phyloP scores from a whole-genome alignment of 2,329 filamentous ascomycete species.

The Myriosclerotinia duriaeana region DNA sequence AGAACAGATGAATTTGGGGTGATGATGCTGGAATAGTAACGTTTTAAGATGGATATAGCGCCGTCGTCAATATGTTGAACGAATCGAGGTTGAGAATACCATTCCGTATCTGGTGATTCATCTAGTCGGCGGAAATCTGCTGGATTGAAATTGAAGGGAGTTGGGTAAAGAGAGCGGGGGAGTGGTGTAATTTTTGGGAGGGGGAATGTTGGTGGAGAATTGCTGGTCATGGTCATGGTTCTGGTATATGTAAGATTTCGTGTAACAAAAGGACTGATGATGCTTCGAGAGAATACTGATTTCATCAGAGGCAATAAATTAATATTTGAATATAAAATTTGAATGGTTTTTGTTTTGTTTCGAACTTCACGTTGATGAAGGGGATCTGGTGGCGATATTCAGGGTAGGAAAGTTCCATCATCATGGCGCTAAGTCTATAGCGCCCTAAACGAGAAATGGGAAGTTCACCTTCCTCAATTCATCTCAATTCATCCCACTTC shows the following conservation, averaged over 20 bases:
- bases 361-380: not conserved
- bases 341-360: not conserved
- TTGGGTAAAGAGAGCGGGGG: constrained; percentile 32
- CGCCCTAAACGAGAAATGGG: too few species aligned
- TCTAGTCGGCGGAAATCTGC: constrained; percentile 31
- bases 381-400: too few species aligned
- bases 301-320: not conserved
- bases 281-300: not conserved
- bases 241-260: not conserved
- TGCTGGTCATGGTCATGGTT: constrained; percentile 19
- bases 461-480: too few species aligned
- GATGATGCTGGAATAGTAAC: constrained; percentile 49
- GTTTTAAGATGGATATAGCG: constrained; percentile 46
- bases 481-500: too few species aligned
- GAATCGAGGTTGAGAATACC: constrained; percentile 46
- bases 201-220: not conserved
- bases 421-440: too few species aligned
- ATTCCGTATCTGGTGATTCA: constrained; percentile 31
- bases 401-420: too few species aligned
- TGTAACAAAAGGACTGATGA: not conserved
- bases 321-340: not conserved
- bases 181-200: constrained; percentile 28
- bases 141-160: constrained; percentile 26
- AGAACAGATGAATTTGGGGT: constrained; percentile 46
- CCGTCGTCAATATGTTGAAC: constrained; percentile 55